phyloP scores from a whole-genome alignment of 202 grass and related monocot species.

The Saccharum hybrid region DNA sequence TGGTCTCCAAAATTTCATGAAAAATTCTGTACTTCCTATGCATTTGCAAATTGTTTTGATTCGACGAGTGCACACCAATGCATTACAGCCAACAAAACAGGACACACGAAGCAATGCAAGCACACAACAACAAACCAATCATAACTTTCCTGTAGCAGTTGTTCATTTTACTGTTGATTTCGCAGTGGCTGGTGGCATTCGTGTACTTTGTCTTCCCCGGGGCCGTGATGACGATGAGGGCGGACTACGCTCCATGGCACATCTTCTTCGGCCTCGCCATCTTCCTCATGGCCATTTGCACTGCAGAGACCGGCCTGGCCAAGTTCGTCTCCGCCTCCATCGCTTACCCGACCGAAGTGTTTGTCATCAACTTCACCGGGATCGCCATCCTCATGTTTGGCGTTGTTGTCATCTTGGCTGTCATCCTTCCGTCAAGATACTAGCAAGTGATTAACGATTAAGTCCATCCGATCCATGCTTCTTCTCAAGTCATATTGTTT shows the following conservation, averaged over 20 bases:
- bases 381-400: constrained; percentile 50
- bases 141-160: not conserved
- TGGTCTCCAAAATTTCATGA: not conserved
- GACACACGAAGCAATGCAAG: not conserved
- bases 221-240: constrained; percentile 56
- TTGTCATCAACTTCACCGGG: constrained; percentile 50
- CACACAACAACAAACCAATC: not conserved
- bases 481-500: not conserved
- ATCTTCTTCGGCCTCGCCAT: constrained; percentile 58
- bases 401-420: constrained; percentile 29
- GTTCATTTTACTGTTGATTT: not conserved
- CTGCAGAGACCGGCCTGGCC: constrained; percentile 45
- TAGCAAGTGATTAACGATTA: not conserved
- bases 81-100: too few species aligned
- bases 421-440: constrained; percentile 54
- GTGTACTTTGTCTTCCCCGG: constrained; percentile 54
- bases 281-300: constrained; percentile 61
- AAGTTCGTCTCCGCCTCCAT: not conserved
- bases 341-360: constrained; percentile 21
- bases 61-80: not conserved
- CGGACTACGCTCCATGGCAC: constrained; percentile 61
- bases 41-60: not conserved
- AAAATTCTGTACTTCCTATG: not conserved
- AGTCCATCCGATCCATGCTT: not conserved
- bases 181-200: constrained; percentile 58